Evolutionary conservation across 1,139 yeast species (phyloP).

Genomic region (Scheffersomyces illinoinensis): DNA sequence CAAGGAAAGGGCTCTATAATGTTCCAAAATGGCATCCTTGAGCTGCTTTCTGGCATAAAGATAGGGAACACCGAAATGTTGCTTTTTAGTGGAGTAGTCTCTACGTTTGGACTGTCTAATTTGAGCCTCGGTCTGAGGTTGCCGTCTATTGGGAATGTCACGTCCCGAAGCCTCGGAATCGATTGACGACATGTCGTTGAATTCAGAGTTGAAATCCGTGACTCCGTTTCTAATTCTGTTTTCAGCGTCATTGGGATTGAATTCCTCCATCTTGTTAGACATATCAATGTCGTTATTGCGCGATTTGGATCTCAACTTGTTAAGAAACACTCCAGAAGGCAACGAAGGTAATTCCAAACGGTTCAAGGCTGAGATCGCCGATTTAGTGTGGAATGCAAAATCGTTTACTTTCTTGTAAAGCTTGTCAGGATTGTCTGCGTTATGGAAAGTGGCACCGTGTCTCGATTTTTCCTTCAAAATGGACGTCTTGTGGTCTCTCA

Average conservation of each 20-base stretch:
- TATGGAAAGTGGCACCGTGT: slow-evolving; percentile 5
- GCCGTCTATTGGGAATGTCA: neutral
- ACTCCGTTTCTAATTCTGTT: slow-evolving; percentile 44
- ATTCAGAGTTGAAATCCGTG: slow-evolving; percentile 9
- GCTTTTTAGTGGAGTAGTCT: slow-evolving; percentile 34
- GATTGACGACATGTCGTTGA: slow-evolving; percentile 14
- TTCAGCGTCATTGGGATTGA: slow-evolving; percentile 38
- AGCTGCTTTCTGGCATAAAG: slow-evolving; percentile 72
- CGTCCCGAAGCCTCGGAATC: slow-evolving; percentile 13
- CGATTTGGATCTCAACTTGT: slow-evolving; percentile 21
- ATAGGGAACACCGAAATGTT: slow-evolving; percentile 56
- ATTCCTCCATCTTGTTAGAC: slow-evolving; percentile 9
- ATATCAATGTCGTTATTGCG: slow-evolving; percentile 14
- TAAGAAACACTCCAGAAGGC: slow-evolving; percentile 51
- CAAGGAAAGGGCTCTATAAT: slow-evolving; percentile 76
- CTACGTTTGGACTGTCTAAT: slow-evolving; percentile 22
- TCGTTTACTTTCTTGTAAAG: slow-evolving; percentile 26
- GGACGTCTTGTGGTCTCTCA: slow-evolving; percentile 53
- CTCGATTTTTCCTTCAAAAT: slow-evolving; percentile 9
- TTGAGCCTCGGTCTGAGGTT: slow-evolving; percentile 16
- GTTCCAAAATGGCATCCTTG: slow-evolving; percentile 76
- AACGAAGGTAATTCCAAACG: slow-evolving; percentile 58
- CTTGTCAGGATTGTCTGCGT: slow-evolving; percentile 8
- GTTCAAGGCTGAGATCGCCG: slow-evolving; percentile 34
- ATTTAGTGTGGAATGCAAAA: slow-evolving; percentile 34